Percentiles rank a stretch among this genome's conserved stretches.
These are phyloP conservation scores for Phytophthora aleatoria DNA, from an alignment of 352 stramenopile species.

Conservation along the genomic window DNA sequence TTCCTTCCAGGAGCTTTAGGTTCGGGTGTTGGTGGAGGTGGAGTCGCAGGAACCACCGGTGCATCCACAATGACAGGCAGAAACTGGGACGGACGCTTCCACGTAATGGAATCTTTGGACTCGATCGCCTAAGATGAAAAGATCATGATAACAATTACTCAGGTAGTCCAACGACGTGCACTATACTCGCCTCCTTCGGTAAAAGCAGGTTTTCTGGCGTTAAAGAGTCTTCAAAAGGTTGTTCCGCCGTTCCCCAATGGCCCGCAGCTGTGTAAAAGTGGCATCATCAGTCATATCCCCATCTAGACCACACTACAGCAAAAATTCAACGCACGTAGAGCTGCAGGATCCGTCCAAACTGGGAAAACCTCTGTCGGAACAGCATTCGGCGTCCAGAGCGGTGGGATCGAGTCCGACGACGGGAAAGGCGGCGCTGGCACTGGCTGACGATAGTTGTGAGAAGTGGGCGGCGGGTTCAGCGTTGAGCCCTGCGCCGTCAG, in stretches of 20 bases:
- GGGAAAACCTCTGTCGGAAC: constrained; percentile 57
- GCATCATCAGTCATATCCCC: constrained; percentile 1
- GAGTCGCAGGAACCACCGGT: constrained; percentile 9
- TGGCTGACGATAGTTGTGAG: constrained; percentile 28
- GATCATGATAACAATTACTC: neutral
- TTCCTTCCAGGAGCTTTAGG: constrained; percentile 48
- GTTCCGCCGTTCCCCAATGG: constrained; percentile 51
- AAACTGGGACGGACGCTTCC: constrained; percentile 71
- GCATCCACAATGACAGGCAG: constrained; percentile 53
- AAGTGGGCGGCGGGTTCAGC: constrained; percentile 7
- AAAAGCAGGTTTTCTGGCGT: constrained; percentile 32
- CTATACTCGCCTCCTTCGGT: constrained; percentile 28
- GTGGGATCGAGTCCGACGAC: constrained; percentile 37
- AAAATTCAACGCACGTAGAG: constrained; percentile 24
- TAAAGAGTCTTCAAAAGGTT: constrained; percentile 53
- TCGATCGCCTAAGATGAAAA: neutral
- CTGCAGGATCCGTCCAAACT: constrained; percentile 53
- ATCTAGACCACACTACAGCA: neutral
- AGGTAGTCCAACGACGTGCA: neutral
- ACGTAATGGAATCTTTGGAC: constrained; percentile 32
- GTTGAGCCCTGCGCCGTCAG: constrained; percentile 28
- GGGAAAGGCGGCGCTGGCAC: constrained; percentile 32
- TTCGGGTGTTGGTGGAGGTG: constrained; percentile 20
- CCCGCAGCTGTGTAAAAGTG: constrained; percentile 34
- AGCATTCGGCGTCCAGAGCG: constrained; percentile 45